Evolutionary conservation across 768 basidiomycete genomes (phyloP).

Genomic region (Chiua virens): DNA sequence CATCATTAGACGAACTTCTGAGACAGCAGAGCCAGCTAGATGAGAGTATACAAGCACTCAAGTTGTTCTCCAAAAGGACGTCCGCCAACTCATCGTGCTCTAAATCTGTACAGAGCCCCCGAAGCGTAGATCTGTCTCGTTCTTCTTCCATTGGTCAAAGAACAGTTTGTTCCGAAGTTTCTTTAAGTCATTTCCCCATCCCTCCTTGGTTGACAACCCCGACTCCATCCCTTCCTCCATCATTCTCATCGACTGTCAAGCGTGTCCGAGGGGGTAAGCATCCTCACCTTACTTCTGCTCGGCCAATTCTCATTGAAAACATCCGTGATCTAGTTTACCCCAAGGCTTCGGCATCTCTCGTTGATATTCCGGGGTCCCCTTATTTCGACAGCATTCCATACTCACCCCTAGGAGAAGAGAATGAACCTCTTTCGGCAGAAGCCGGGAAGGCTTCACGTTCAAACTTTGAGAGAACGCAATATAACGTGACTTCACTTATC

Average conservation of each 20-base stretch:
- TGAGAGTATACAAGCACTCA: slow-evolving; percentile 59
- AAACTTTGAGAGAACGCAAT: slow-evolving; percentile 53
- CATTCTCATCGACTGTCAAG: slow-evolving; percentile 7
- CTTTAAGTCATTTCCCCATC: slow-evolving; percentile 67
- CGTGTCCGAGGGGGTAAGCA: slow-evolving; percentile 26
- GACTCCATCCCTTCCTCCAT: slow-evolving; percentile 18
- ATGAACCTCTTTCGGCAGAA: slow-evolving; percentile 7
- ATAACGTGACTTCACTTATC: slow-evolving; percentile 77
- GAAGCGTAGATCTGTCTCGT: slow-evolving; percentile 13
- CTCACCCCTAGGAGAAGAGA: slow-evolving; percentile 16
- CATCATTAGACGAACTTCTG: slow-evolving; percentile 51
- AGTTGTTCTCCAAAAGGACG: slow-evolving; percentile 38
- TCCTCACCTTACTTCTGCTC: slow-evolving; percentile 12
- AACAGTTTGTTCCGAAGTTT: slow-evolving; percentile 50
- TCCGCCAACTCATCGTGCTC: slow-evolving; percentile 32
- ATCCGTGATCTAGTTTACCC: slow-evolving; percentile 21
- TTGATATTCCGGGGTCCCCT: slow-evolving; percentile 20
- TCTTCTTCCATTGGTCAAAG: slow-evolving; percentile 27
- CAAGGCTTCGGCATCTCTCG: slow-evolving; percentile 22
- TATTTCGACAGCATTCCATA: slow-evolving; percentile 16
- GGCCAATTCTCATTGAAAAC: slow-evolving; percentile 6
- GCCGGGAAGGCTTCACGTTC: slow-evolving; percentile 23
- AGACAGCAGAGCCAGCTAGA: slow-evolving; percentile 67
- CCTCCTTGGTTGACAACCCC: slow-evolving; percentile 45
- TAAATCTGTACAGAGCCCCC: slow-evolving; percentile 28